phyloP scores from a whole-genome alignment of 1,284 basidiomycete genomes.

The Violaceomyces palustris region DNA sequence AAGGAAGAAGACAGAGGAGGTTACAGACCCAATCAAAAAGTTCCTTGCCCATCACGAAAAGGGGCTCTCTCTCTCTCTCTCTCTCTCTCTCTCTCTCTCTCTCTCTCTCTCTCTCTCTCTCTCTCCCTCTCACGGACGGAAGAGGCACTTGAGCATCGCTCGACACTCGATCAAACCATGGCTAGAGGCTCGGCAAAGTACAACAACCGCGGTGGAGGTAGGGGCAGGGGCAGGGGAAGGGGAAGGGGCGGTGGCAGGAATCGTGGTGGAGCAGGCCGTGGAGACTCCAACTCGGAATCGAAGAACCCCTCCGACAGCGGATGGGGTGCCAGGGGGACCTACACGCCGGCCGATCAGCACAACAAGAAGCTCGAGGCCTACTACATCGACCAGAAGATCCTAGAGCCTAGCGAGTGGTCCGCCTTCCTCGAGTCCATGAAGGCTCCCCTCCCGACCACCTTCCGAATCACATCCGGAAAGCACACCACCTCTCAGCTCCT shows the following conservation, averaged over 20 bases:
- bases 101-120: too few species aligned
- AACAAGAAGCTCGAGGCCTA: constrained; percentile 43
- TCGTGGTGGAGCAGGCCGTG: constrained; percentile 10
- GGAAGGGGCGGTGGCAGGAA: constrained; percentile 8
- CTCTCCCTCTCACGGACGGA: too few species aligned
- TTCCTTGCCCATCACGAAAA: too few species aligned
- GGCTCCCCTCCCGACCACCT: constrained; percentile 82
- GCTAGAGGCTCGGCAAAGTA: constrained; percentile 20
- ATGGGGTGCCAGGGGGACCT: constrained; percentile 6
- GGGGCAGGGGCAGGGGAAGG: constrained; percentile 21
- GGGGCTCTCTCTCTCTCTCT: too few species aligned
- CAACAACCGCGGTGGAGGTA: constrained; percentile 11
- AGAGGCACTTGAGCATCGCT: too few species aligned
- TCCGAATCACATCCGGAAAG: constrained; percentile 67
- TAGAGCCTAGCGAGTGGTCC: constrained; percentile 65
- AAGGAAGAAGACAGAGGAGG: too few species aligned
- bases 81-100: too few species aligned
- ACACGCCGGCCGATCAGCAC: constrained; percentile 17
- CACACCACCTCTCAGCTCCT: constrained; percentile 41
- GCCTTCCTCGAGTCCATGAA: constrained; percentile 66
- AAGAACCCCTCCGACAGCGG: not conserved
- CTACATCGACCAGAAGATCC: constrained; percentile 47
- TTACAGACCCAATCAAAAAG: too few species aligned
- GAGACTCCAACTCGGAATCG: constrained; percentile 6
- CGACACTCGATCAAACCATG: too few species aligned